A percentile compares a stretch with the other conserved stretches of the same genome.
Evolutionary conservation across 495 filamentous ascomycete species (phyloP).

Genomic region (Eremomyces bilateralis): DNA sequence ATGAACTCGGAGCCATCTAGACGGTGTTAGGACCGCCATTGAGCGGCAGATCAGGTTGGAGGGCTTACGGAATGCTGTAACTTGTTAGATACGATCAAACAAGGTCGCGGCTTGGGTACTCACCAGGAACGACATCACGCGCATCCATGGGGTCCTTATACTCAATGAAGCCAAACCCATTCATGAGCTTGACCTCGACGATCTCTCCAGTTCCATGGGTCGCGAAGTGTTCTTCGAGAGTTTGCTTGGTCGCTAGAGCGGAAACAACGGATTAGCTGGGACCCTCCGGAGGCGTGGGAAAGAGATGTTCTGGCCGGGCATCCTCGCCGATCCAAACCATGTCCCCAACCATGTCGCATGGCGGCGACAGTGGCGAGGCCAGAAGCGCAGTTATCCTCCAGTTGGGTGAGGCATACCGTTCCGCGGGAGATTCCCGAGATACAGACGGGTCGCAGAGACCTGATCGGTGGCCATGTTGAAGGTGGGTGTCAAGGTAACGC

Average conservation of each 20-base stretch:
- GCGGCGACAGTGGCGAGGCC: too few relatives aligned
- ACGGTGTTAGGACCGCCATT: slow-evolving; percentile 10
- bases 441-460: slow-evolving; percentile 92
- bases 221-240: slow-evolving; percentile 89
- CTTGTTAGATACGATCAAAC: slow-evolving; percentile 5
- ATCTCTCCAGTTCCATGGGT: slow-evolving; percentile 92
- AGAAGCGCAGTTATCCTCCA: too few relatives aligned
- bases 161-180: slow-evolving; percentile 97
- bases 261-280: background rate
- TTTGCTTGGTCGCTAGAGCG: slow-evolving; percentile 68
- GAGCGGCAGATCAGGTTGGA: too few relatives aligned
- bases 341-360: background rate
- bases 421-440: slow-evolving; percentile 92
- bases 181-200: slow-evolving; percentile 98
- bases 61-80: slow-evolving; percentile 32
- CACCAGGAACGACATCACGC: slow-evolving; percentile 91
- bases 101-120: slow-evolving; percentile 14
- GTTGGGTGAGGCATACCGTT: slow-evolving; percentile 50
- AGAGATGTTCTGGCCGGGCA: too few relatives aligned
- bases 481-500: too few relatives aligned
- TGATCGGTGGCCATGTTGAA: too few relatives aligned
- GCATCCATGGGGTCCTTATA: slow-evolving; percentile 97
- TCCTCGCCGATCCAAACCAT: slow-evolving; percentile 5
- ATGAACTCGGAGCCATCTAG: slow-evolving; percentile 95
- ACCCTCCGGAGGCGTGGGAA: too few relatives aligned